Evolutionary conservation across 2,329 filamentous ascomycete species (phyloP).

Genomic region (Epichloe gansuensis): DNA sequence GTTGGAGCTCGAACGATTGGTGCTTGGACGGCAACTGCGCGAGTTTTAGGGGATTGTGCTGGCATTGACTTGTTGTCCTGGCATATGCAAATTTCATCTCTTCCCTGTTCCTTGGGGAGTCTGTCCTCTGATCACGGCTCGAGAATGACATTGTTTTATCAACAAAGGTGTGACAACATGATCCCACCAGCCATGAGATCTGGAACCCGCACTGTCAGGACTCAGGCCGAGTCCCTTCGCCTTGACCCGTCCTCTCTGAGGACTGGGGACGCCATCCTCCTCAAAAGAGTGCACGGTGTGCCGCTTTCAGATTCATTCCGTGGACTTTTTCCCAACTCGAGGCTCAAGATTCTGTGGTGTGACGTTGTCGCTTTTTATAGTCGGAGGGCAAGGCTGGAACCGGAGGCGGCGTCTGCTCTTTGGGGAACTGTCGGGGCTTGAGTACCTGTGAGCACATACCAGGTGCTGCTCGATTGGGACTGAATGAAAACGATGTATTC

Average conservation of each 20-base stretch:
- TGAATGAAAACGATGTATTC: conserved; percentile 33
- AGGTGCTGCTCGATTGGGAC: conserved; percentile 33
- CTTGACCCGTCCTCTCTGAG: conserved; percentile 27
- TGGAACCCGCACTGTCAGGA: conserved; percentile 40
- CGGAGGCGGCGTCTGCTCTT: conserved; percentile 43
- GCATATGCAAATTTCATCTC: conserved; percentile 27
- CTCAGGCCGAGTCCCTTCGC: conserved; percentile 25
- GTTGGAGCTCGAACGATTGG: conserved; percentile 26
- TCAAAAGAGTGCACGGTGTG: conserved; percentile 56
- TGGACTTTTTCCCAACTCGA: conserved; percentile 15
- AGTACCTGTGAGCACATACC: conserved; percentile 51
- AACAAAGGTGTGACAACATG: conserved; percentile 56
- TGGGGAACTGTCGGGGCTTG: conserved; percentile 18
- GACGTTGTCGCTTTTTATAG: conserved; percentile 25
- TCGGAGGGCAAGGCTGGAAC: conserved; percentile 44
- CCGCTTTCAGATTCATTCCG: conserved; percentile 38
- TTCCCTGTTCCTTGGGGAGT: conserved; percentile 18
- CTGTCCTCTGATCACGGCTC: conserved; percentile 22
- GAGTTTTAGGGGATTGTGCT: conserved; percentile 10
- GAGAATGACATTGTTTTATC: conserved; percentile 33
- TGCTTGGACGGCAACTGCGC: conserved; percentile 14
- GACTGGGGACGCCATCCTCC: conserved; percentile 44
- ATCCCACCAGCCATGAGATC: conserved; percentile 66
- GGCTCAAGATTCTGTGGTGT: conserved; percentile 23
- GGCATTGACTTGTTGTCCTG: conserved; percentile 8